Conservation (phyloP, 2,329 filamentous ascomycete species). For the Blumeria hordei region DNA sequence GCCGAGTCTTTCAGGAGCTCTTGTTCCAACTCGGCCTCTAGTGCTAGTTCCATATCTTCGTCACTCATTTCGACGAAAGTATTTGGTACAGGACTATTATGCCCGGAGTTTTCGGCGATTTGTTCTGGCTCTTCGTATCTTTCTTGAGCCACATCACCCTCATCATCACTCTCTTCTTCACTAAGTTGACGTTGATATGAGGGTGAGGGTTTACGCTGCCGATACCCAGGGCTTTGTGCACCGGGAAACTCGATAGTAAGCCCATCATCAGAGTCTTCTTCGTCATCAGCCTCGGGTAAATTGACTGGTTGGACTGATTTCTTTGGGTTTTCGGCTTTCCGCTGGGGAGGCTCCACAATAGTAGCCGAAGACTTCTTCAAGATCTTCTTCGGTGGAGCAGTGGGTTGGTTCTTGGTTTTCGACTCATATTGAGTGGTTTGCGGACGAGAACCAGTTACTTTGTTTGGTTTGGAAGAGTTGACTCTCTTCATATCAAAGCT, state of each 20-base stretch:
- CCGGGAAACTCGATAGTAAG: constrained; percentile 36
- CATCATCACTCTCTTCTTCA: constrained; percentile 15
- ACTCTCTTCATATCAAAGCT: constrained; percentile 72
- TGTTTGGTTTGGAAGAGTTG: constrained; percentile 38
- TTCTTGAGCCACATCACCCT: constrained; percentile 23
- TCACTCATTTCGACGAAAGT: constrained; percentile 10
- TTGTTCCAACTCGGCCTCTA: constrained; percentile 15
- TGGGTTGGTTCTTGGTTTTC: constrained; percentile 4
- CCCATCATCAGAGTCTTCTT: constrained; percentile 27
- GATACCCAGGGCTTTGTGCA: constrained; percentile 17
- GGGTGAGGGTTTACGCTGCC: constrained; percentile 9
- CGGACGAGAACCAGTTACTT: constrained; percentile 36
- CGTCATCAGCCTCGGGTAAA: constrained; percentile 12
- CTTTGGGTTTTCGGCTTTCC: constrained; percentile 14
- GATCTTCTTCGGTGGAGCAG: constrained; percentile 10
- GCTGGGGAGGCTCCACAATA: constrained; percentile 12
- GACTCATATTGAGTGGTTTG: constrained; percentile 38
- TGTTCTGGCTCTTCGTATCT: constrained; percentile 18
- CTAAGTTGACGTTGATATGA: constrained; percentile 9
- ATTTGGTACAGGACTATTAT: constrained; percentile 27
- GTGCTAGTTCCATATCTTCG: constrained; percentile 14
- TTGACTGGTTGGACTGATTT: constrained; percentile 14
- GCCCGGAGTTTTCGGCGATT: constrained; percentile 18
- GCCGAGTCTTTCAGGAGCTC: constrained; percentile 8
- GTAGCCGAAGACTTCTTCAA: constrained; percentile 10